Percentiles rank a stretch among this genome's conserved stretches.
Evolutionary conservation across 129 eudicot species (phyloP).

Genomic region (Flaveria sonorensis): DNA sequence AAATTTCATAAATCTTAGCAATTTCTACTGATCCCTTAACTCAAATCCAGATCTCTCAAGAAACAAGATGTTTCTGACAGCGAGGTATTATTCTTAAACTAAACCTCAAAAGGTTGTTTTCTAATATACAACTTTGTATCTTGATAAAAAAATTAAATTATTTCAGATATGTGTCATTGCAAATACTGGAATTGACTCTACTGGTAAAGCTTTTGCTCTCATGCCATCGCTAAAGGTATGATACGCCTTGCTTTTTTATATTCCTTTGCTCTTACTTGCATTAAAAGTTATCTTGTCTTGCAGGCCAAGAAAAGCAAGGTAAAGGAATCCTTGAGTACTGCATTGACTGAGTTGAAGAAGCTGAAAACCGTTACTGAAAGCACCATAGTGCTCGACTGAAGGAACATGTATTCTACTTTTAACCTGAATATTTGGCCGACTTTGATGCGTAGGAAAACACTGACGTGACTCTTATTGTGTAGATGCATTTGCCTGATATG

Average conservation of each 20-base stretch:
- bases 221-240: slow-evolving; percentile 77
- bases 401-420: slow-evolving; percentile 22
- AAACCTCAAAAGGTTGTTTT: slow-evolving; percentile 10
- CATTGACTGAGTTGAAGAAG: slow-evolving; percentile 56
- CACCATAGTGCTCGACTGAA: slow-evolving; percentile 35
- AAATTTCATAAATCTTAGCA: not conserved
- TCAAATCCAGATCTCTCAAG: slow-evolving; percentile 63
- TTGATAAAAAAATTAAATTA: not conserved
- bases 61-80: slow-evolving; percentile 62
- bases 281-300: not conserved
- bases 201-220: slow-evolving; percentile 74
- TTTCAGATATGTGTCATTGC: slow-evolving; percentile 82
- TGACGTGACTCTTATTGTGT: slow-evolving; percentile 31
- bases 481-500: slow-evolving; percentile 25
- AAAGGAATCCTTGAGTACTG: slow-evolving; percentile 53
- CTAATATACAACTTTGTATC: not conserved
- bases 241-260: not conserved
- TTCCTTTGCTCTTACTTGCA: not conserved
- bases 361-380: slow-evolving; percentile 37
- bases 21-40: slow-evolving; percentile 46
- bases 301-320: slow-evolving; percentile 61
- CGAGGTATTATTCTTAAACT: slow-evolving; percentile 67
- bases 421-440: slow-evolving; percentile 14
- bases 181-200: slow-evolving; percentile 62
- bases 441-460: not conserved